These are phyloP conservation scores for Fistulina hepatica DNA, from an alignment of 1,284 basidiomycete genomes.

Conservation along the genomic window DNA sequence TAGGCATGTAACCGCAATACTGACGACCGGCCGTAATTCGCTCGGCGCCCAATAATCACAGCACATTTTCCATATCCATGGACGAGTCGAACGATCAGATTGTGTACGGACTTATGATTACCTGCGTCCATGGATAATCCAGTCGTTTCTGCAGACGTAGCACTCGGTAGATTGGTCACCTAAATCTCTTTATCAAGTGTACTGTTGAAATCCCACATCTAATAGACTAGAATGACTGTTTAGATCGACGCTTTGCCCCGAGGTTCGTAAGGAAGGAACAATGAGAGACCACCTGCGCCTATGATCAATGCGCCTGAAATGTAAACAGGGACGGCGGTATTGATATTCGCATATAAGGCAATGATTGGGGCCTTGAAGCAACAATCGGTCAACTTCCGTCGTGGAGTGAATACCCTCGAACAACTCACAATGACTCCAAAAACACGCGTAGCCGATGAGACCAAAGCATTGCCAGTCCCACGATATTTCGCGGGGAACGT, in stretches of 20 bases:
- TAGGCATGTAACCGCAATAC: not conserved
- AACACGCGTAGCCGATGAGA: slow-evolving; percentile 43
- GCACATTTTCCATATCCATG: too few relatives aligned
- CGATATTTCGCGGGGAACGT: slow-evolving; percentile 65
- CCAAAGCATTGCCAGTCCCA: slow-evolving; percentile 52
- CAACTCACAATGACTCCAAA: slow-evolving; percentile 52
- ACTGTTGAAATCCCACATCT: too few relatives aligned
- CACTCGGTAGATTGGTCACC: too few relatives aligned
- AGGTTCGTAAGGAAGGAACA: slow-evolving; percentile 65
- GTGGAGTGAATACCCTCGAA: slow-evolving; percentile 8
- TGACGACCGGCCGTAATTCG: too few relatives aligned
- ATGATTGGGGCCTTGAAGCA: slow-evolving; percentile 48
- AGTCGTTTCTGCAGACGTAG: too few relatives aligned
- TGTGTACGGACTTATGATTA: too few relatives aligned
- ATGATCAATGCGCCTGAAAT: slow-evolving; percentile 59
- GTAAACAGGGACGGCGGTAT: slow-evolving; percentile 59
- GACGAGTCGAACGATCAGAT: too few relatives aligned
- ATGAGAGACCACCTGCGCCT: slow-evolving; percentile 44
- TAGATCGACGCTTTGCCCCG: slow-evolving; percentile 52
- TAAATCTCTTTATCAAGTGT: too few relatives aligned
- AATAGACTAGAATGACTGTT: not conserved
- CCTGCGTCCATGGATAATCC: too few relatives aligned
- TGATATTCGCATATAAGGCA: slow-evolving; percentile 49
- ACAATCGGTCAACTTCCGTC: not conserved
- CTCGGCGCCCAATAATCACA: too few relatives aligned